Conservation (phyloP, 306 rosid species). For the Prosopis cineraria region DNA sequence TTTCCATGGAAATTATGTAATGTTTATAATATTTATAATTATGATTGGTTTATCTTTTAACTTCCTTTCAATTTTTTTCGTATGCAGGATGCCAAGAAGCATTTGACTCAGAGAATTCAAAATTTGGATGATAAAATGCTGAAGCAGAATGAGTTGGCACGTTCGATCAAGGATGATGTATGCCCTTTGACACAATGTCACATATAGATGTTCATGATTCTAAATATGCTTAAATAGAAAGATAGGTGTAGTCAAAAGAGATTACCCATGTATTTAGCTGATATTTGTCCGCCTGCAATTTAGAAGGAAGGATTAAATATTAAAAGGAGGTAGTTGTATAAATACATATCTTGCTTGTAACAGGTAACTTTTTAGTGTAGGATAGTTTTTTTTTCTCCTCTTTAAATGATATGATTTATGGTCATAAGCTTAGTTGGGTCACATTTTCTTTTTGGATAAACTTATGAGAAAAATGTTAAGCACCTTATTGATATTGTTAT, state of each 20-base stretch:
- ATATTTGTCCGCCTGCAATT: not conserved
- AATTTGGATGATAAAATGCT: constrained; percentile 84
- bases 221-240: constrained; percentile 1
- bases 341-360: constrained; percentile 4
- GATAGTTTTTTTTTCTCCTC: constrained; percentile 4
- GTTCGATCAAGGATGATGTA: constrained; percentile 73
- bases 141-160: constrained; percentile 76
- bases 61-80: constrained; percentile 32
- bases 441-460: not conserved
- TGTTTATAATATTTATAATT: constrained; percentile 8
- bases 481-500: constrained; percentile 32
- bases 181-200: constrained; percentile 29
- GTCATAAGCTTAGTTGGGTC: not conserved
- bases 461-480: not conserved
- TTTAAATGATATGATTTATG: constrained; percentile 21
- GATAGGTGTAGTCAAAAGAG: constrained; percentile 8
- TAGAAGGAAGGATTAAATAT: constrained; percentile 2
- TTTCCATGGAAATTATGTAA: constrained; percentile 3
- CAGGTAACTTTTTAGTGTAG: constrained; percentile 23
- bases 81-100: constrained; percentile 88
- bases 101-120: constrained; percentile 89
- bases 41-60: constrained; percentile 1
- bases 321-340: not conserved
- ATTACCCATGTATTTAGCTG: constrained; percentile 22
- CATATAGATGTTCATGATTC: constrained; percentile 21